Evolutionary conservation across 257 asterid genomes (phyloP).

Genomic region (Ilex aquifolium): DNA sequence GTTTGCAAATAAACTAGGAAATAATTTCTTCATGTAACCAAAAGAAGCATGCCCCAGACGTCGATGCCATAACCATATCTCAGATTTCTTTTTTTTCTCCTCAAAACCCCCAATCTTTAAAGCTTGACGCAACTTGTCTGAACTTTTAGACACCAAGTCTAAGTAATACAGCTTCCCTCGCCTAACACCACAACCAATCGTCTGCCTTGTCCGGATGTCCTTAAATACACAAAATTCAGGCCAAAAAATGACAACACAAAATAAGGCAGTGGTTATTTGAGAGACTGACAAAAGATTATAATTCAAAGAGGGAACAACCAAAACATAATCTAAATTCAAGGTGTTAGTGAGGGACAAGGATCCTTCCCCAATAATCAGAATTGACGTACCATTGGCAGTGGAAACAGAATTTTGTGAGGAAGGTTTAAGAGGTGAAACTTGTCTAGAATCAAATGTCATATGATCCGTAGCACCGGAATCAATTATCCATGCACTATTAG

Average conservation of each 20-base stretch:
- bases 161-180: constrained; percentile 1
- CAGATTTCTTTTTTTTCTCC: neutral
- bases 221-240: constrained; percentile 9
- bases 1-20: neutral
- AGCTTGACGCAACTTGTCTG: neutral
- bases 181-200: too few relatives aligned
- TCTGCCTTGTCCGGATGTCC: too few relatives aligned
- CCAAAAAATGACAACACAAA: constrained; percentile 13
- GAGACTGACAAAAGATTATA: neutral
- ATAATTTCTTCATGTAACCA: neutral
- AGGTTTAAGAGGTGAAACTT: neutral
- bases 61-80: constrained; percentile 1
- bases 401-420: neutral
- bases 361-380: constrained; percentile 3
- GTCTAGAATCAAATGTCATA: constrained; percentile 7
- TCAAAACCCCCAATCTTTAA: neutral
- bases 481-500: too few relatives aligned
- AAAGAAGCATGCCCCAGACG: constrained; percentile 1
- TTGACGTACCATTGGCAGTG: neutral
- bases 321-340: neutral
- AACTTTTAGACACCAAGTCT: neutral
- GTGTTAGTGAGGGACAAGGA: neutral
- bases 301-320: neutral
- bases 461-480: neutral
- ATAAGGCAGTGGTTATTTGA: neutral